Percentiles rank a stretch among this genome's conserved stretches.
Conservation (phyloP, 495 filamentous ascomycete genomes). For the Penicillium lagena region DNA sequence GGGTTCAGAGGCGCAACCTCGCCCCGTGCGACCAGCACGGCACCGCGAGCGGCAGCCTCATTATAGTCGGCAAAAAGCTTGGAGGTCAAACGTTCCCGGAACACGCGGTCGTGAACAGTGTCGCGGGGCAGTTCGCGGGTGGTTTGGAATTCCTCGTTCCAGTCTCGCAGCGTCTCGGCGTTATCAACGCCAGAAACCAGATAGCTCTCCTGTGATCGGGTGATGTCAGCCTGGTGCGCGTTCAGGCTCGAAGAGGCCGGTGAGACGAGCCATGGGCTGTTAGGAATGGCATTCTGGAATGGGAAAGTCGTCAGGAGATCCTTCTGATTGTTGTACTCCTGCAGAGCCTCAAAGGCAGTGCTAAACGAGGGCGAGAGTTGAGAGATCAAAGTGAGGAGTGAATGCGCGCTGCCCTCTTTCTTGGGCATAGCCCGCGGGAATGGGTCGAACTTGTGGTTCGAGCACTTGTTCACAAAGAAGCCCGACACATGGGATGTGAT, state of each 20-base stretch:
- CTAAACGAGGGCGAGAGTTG: conserved; percentile 79
- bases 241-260: conserved; percentile 52
- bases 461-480: conserved; percentile 93
- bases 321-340: conserved; percentile 73
- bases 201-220: conserved; percentile 88
- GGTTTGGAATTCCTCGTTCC: conserved; percentile 99
- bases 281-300: conserved; percentile 85
- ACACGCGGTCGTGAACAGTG: conserved; percentile 90
- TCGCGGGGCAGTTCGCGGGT: conserved; percentile 90
- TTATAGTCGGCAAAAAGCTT: conserved; percentile 98
- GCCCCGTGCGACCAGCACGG: conserved; percentile 86
- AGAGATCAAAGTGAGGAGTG: conserved; percentile 72
- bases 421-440: conserved; percentile 66
- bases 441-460: conserved; percentile 88
- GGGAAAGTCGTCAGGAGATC: conserved; percentile 92
- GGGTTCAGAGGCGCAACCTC: conserved; percentile 97
- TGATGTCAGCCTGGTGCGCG: conserved; percentile 73
- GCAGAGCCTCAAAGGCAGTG: conserved; percentile 62
- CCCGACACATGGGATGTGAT: conserved; percentile 90
- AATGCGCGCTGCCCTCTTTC: conserved; percentile 62
- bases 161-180: conserved; percentile 89
- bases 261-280: conserved; percentile 87
- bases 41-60: conserved; percentile 87
- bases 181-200: conserved; percentile 86
- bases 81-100: conserved; percentile 85